Evolutionary conservation across 352 stramenopile genomes (phyloP).

Genomic region (Phytophthora cryptogea): DNA sequence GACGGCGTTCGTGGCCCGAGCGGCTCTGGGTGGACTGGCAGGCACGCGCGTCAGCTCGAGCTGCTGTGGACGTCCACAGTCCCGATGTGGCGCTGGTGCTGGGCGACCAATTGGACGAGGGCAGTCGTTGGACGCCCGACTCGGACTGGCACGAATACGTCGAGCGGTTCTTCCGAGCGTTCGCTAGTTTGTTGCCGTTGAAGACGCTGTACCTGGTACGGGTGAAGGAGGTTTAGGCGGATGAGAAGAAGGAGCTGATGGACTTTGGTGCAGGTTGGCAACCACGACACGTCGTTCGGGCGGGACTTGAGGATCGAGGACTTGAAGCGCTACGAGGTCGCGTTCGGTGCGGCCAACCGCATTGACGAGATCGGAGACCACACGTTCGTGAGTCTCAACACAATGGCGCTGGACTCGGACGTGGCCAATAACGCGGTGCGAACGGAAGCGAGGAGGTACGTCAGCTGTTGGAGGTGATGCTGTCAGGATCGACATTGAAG

Average conservation of each 20-base stretch:
- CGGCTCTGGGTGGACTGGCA: constrained; percentile 81
- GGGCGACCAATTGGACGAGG: constrained; percentile 81
- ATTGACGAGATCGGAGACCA: constrained; percentile 53
- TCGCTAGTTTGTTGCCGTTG: constrained; percentile 42
- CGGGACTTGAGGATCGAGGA: constrained; percentile 43
- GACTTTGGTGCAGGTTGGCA: constrained; percentile 49
- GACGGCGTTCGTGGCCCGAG: constrained; percentile 57
- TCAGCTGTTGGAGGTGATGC: neutral
- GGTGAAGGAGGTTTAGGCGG: neutral
- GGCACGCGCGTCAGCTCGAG: constrained; percentile 39
- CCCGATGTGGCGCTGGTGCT: constrained; percentile 68
- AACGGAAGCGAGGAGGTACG: constrained; percentile 54
- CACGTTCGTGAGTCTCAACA: constrained; percentile 72
- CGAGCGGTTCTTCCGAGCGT: constrained; percentile 47
- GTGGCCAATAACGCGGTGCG: constrained; percentile 51
- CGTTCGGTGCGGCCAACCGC: constrained; percentile 65
- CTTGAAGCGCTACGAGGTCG: constrained; percentile 57
- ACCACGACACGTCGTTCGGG: constrained; percentile 80
- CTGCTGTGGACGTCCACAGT: constrained; percentile 51
- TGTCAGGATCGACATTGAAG: neutral
- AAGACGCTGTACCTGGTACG: constrained; percentile 64
- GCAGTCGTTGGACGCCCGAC: constrained; percentile 50
- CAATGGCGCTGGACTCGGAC: constrained; percentile 78
- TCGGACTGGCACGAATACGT: constrained; percentile 64
- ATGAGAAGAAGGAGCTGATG: neutral